Evolutionary conservation across 768 basidiomycete genomes (phyloP).

Genomic region (Boletus fagicola): DNA sequence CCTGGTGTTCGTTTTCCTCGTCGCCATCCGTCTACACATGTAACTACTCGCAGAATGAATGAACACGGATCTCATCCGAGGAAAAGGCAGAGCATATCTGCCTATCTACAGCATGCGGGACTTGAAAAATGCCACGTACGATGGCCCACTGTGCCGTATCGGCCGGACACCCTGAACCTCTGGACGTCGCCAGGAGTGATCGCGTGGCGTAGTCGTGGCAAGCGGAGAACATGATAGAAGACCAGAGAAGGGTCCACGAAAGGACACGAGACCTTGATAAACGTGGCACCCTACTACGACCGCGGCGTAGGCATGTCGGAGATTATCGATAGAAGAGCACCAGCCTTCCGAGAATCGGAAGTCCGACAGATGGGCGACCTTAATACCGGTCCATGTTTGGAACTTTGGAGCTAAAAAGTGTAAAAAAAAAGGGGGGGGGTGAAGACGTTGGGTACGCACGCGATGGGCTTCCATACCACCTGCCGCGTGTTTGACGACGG

Average conservation of each 20-base stretch:
- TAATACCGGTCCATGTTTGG: no score
- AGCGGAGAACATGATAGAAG: constrained; percentile 5
- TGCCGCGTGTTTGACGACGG: constrained; percentile 1
- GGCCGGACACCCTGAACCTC: background rate
- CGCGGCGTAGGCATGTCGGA: background rate
- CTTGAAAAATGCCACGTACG: background rate
- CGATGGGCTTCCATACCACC: background rate
- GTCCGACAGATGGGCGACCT: background rate
- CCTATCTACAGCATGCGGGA: background rate
- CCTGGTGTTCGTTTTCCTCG: background rate
- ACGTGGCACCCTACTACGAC: constrained; percentile 1
- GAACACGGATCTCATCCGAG: constrained; percentile 5
- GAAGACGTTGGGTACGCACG: background rate
- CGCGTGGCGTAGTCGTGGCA: background rate
- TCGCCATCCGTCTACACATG: background rate
- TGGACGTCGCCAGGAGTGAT: background rate
- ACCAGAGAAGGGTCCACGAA: background rate
- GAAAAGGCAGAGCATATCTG: background rate
- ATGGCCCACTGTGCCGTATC: background rate
- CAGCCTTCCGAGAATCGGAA: background rate
- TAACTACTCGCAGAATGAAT: constrained; percentile 6
- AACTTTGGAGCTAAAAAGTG: background rate
- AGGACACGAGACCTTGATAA: background rate
- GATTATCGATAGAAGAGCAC: background rate
- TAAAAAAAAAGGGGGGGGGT: background rate